Percentiles rank a stretch among this genome's conserved stretches.
phyloP scores from a whole-genome alignment of 495 filamentous ascomycete species.

The Trichoderma reesei region DNA sequence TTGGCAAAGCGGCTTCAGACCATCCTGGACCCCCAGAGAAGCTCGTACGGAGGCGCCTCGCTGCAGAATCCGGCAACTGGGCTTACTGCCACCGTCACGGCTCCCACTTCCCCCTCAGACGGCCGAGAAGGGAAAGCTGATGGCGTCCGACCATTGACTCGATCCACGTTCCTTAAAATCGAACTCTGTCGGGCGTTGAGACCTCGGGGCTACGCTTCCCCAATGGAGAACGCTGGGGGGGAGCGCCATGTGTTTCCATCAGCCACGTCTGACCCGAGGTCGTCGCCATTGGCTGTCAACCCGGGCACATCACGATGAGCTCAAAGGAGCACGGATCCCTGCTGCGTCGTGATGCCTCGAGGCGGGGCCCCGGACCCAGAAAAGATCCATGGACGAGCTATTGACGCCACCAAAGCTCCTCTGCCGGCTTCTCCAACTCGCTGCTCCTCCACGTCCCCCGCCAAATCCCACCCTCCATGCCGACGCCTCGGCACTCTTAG shows the following conservation, averaged over 20 bases:
- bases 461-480: not conserved
- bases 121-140: constrained; percentile 5
- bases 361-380: constrained; percentile 3
- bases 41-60: no score
- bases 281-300: not conserved
- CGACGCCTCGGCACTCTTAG: not conserved
- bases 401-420: not conserved
- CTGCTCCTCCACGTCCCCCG: not conserved
- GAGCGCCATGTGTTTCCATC: no score
- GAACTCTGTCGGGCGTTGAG: not conserved
- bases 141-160: not conserved
- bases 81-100: not conserved
- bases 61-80: not conserved
- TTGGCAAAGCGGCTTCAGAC: no score
- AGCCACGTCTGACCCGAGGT: no score
- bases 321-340: not conserved
- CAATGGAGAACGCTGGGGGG: not conserved
- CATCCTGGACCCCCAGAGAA: no score
- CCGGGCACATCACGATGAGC: not conserved
- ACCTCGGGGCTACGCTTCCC: not conserved
- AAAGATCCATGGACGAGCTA: not conserved
- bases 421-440: not conserved
- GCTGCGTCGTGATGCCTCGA: not conserved
- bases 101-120: not conserved
- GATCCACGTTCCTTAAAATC: not conserved